Evolutionary conservation across 139 green algal species (phyloP), one percentile per base, ranked within the genome.

Genomic region (Closterium sp.): DNA sequence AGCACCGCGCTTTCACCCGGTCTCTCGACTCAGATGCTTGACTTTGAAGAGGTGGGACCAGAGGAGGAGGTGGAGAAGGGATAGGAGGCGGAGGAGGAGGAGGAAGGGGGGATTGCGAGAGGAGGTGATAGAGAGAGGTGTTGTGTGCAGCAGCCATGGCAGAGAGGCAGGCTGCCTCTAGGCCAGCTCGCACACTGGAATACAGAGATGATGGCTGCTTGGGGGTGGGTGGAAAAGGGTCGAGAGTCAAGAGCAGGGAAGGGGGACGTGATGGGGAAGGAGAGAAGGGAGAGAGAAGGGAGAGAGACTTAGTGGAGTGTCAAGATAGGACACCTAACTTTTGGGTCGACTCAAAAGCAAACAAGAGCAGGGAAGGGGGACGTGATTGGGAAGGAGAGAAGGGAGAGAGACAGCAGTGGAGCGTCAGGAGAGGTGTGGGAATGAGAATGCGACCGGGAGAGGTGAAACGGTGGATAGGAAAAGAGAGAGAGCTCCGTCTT

Each of bases 101-200:
- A 84, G 19, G 25, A 91, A 31, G 10, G 89, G 88, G 88, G 33
- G 28, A 87, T 87, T 32, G 34, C 25, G 25, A 33, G 69, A 30
- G 36, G 35, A 91, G 88, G 28, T 91, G 23, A 1, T 76, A n/a
- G 21, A 90, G 86, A 34, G 32, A 89, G 86, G 33, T 87, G 33
- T 87, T 83, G 23, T 88, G 89, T 32, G 91, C 94, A 38, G 33
- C 34, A 64, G 96, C 95, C 12, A 98, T 90, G 2, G 96, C 95
- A 0, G 92, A 89, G 55, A 98, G 93, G 32, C 98, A 34, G 3
- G 96, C 96, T 10, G 89, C 91, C 93, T 99, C 97, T 64, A 99
- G 43, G 1, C 95, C 97, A 92, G 95, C 96, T 25, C 96, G 94
- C 34, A 98, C 95, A 33, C 94, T 97, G 1, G 97, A 95, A 19